Conservation (phyloP, 257 asterid genomes). For the Plantago ovata region DNA sequence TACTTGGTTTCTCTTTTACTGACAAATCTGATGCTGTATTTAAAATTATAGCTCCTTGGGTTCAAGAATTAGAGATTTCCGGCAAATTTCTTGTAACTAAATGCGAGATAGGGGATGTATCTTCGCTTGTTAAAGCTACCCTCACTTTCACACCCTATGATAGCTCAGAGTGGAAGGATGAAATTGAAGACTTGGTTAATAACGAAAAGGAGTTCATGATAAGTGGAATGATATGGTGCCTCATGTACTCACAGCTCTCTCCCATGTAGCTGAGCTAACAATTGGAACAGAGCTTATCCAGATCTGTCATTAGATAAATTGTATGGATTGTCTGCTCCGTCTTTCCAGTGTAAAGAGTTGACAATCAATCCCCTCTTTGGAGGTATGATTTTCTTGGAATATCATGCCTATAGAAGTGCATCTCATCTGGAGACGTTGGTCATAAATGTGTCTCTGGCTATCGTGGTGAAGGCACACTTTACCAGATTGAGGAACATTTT, state of each 20-base stretch:
- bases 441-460: background rate
- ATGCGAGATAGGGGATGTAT: background rate
- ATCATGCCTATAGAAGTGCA: background rate
- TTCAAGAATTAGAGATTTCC: background rate
- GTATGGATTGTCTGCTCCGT: background rate
- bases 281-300: background rate
- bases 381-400: background rate
- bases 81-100: background rate
- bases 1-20: too few relatives aligned
- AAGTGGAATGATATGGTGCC: background rate
- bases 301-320: background rate
- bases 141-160: background rate
- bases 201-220: background rate
- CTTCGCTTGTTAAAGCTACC: background rate
- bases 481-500: too few relatives aligned
- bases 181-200: background rate
- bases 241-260: background rate
- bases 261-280: background rate
- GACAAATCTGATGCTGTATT: background rate
- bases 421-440: constrained; percentile 1
- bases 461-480: too few relatives aligned
- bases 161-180: too few relatives aligned
- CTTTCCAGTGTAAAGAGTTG: background rate
- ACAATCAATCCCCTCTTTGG: background rate
- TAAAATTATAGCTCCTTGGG: background rate